Evolutionary conservation across 1,139 yeast genomes (phyloP), one percentile per base, ranked within the genome.

Genomic region (Nadsonia commutata): DNA sequence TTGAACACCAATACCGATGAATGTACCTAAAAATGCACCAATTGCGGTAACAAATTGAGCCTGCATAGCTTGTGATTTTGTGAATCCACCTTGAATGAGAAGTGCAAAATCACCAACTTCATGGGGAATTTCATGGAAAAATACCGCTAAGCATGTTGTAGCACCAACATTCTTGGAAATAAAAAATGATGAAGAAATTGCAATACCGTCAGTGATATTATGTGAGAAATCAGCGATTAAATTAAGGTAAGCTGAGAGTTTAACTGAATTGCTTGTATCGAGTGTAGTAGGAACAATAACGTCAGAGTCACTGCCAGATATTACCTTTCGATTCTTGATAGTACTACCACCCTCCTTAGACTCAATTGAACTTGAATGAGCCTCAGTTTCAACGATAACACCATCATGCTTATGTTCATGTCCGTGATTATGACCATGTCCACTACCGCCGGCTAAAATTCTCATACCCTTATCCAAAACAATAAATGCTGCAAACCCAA

Each of bases 21-120:
- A 59, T 0, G 83, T 73, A n/a, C 86, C 86, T 37, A 73, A 45
- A 45, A 68, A 66, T 0, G 84, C 79, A 22, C 85, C 84, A 31
- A 68, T 47, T 1, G 80, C 78, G 2, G 83, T 76, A 36, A 77
- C 55, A 45, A 77, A 66, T 58, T 79, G 85, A 0, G 80, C 74
- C 43, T 66, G 67, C 67, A 78, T 66, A 4, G 83, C 83, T 47
- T 74, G 73, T 56, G 71, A 58, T 56, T 75, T 74, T 27, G 79
- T 64, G 51, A 76, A 71, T 0, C 85, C 85, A 20, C 78, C 78
- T 51, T 77, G 77, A 45, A 78, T 66, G 47, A 78, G 60, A 33
- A 80, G 61, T 0, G 84, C 84, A 59, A 77, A 78, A 54, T 80
- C 88, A 42, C 85, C 84, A 45, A 79, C 71, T 53, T 78, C 83